Evolutionary conservation across 1,284 basidiomycete genomes (phyloP).

Genomic region (Singerocomus rubriflavus): DNA sequence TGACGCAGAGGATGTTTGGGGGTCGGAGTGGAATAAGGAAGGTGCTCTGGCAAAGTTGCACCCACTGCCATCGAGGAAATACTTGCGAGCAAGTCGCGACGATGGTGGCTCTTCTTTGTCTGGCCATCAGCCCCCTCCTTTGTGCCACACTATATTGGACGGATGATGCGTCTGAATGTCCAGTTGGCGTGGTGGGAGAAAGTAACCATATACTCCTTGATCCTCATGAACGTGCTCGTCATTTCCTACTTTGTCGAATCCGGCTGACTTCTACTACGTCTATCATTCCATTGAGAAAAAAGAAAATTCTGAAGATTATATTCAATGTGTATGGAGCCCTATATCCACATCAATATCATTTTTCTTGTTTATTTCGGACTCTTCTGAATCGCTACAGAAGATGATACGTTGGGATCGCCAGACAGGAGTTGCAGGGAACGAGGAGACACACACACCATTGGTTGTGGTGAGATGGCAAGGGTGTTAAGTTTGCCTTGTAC

Average conservation of each 20-base stretch:
- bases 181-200: constrained; percentile 97
- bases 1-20: constrained; percentile 51
- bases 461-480: constrained; percentile 55
- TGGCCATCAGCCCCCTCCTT: constrained; percentile 81
- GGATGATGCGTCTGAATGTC: constrained; percentile 96
- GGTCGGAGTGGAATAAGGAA: constrained; percentile 57
- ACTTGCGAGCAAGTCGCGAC: constrained; percentile 69
- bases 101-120: constrained; percentile 68
- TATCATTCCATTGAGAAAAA: too few relatives aligned
- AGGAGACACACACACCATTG: constrained; percentile 22
- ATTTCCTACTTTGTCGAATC: constrained; percentile 92
- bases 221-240: constrained; percentile 79
- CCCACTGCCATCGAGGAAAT: constrained; percentile 81
- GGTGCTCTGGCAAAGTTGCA: constrained; percentile 50
- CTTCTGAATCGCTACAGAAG: too few relatives aligned
- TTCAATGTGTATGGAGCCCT: too few relatives aligned
- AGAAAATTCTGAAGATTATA: too few relatives aligned
- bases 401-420: too few relatives aligned
- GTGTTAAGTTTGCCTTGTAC: constrained; percentile 46
- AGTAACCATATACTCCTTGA: constrained; percentile 86
- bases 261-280: constrained; percentile 62
- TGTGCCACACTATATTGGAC: constrained; percentile 65
- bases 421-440: neutral
- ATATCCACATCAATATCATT: too few relatives aligned
- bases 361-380: too few relatives aligned